Conservation (phyloP, 2,329 filamentous ascomycete species). For the Neonectria magnoliae region DNA sequence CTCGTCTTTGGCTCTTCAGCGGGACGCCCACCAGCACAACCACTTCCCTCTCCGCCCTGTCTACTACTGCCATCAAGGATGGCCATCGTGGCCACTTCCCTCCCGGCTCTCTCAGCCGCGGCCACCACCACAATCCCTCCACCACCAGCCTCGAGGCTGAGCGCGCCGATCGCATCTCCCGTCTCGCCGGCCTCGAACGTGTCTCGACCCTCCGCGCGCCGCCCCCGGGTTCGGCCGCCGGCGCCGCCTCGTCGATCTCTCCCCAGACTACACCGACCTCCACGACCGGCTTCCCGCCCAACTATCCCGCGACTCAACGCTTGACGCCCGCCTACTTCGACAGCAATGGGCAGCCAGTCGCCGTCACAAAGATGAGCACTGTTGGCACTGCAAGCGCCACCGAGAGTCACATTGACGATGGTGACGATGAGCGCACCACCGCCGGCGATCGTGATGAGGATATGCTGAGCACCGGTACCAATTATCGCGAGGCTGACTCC, state of each 20-base stretch:
- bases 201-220: constrained; percentile 78
- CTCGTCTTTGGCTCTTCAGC: constrained; percentile 55
- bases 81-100: constrained; percentile 86
- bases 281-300: constrained; percentile 54
- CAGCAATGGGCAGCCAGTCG: constrained; percentile 73
- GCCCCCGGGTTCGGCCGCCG: constrained; percentile 44
- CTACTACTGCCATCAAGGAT: constrained; percentile 95
- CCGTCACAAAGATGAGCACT: constrained; percentile 82
- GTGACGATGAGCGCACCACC: constrained; percentile 62
- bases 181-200: constrained; percentile 89
- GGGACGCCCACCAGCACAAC: constrained; percentile 94
- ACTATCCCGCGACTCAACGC: constrained; percentile 51
- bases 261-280: constrained; percentile 64
- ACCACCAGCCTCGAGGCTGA: constrained; percentile 86
- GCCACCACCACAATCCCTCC: constrained; percentile 67
- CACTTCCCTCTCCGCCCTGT: constrained; percentile 90
- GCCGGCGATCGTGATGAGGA: constrained; percentile 71
- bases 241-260: constrained; percentile 52
- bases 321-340: constrained; percentile 82
- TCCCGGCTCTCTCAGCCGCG: constrained; percentile 62
- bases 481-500: constrained; percentile 65
- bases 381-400: constrained; percentile 92
- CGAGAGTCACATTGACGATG: constrained; percentile 70
- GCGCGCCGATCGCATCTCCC: constrained; percentile 93
- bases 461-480: constrained; percentile 75